Conservation (phyloP, 257 asterid genomes). For the Fraxinus cuspidata region DNA sequence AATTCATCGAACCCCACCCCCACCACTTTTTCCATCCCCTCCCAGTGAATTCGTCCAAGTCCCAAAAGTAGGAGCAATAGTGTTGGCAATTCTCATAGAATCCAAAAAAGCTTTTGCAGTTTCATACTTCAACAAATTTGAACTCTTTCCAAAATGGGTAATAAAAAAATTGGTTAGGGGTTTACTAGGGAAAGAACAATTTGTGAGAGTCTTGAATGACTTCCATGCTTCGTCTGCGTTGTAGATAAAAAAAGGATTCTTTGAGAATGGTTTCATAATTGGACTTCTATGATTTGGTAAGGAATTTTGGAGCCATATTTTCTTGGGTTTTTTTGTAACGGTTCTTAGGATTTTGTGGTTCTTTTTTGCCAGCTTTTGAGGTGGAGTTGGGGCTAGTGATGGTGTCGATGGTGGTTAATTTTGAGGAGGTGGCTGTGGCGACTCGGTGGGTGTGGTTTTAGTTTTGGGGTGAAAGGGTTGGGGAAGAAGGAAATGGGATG, state of each 20-base stretch:
- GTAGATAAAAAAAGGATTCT: conserved; percentile 40
- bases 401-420: no score
- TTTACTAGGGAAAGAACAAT: conserved; percentile 66
- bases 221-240: conserved; percentile 96
- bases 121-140: conserved; percentile 55
- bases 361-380: conserved; percentile 5
- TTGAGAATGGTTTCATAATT: conserved; percentile 52
- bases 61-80: conserved; percentile 76
- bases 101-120: conserved; percentile 56
- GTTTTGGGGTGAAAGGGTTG: no score
- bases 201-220: conserved; percentile 78
- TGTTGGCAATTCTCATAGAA: conserved; percentile 61
- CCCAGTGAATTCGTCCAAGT: no score
- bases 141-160: conserved; percentile 72
- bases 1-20: no score
- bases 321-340: conserved; percentile 30
- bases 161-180: conserved; percentile 67
- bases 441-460: no score
- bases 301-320: conserved; percentile 32
- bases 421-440: no score
- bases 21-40: no score
- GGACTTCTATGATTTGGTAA: conserved; percentile 49
- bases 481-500: no score
- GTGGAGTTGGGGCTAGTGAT: no score
- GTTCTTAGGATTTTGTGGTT: conserved; percentile 22